These are phyloP conservation scores for Entoloma clypeatum DNA, from an alignment of 1,284 basidiomycete genomes.

Conservation along the genomic window DNA sequence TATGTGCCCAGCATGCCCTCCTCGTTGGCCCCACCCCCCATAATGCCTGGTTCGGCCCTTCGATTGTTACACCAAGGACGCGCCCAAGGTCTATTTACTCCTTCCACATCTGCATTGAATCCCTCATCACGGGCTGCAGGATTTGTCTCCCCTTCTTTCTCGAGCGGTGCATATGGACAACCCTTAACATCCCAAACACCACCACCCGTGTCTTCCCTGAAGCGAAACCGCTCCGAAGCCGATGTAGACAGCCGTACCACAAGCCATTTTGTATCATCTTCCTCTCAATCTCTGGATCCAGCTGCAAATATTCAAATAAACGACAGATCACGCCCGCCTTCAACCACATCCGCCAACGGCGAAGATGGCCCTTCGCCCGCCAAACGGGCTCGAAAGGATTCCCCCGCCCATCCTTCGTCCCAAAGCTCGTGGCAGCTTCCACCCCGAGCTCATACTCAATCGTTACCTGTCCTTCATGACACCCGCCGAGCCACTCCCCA, in stretches of 20 bases:
- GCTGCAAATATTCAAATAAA: constrained; percentile 43
- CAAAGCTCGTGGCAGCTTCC: constrained; percentile 29
- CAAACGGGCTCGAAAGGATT: constrained; percentile 63
- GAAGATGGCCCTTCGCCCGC: constrained; percentile 59
- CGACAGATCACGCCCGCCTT: constrained; percentile 46
- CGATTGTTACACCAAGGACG: constrained; percentile 79
- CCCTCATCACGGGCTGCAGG: constrained; percentile 34
- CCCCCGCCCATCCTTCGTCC: constrained; percentile 29
- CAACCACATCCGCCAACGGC: constrained; percentile 43
- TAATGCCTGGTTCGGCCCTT: constrained; percentile 77
- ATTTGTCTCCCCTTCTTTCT: constrained; percentile 35
- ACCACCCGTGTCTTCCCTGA: constrained; percentile 44
- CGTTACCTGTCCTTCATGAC: constrained; percentile 18
- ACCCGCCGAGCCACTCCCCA: constrained; percentile 19
- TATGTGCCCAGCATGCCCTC: constrained; percentile 46
- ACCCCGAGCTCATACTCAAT: constrained; percentile 24
- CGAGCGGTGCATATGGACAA: constrained; percentile 33
- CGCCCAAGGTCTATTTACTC: constrained; percentile 80
- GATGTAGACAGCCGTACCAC: constrained; percentile 34
- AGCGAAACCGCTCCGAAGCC: constrained; percentile 47
- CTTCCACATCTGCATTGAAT: constrained; percentile 57
- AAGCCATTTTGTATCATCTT: constrained; percentile 27
- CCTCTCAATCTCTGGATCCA: constrained; percentile 25
- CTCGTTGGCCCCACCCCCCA: constrained; percentile 68
- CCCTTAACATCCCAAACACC: constrained; percentile 57